A percentile compares a stretch with the other conserved stretches of the same genome.
Conservation (phyloP, 768 basidiomycete genomes). For the Hericium rajendrae region DNA sequence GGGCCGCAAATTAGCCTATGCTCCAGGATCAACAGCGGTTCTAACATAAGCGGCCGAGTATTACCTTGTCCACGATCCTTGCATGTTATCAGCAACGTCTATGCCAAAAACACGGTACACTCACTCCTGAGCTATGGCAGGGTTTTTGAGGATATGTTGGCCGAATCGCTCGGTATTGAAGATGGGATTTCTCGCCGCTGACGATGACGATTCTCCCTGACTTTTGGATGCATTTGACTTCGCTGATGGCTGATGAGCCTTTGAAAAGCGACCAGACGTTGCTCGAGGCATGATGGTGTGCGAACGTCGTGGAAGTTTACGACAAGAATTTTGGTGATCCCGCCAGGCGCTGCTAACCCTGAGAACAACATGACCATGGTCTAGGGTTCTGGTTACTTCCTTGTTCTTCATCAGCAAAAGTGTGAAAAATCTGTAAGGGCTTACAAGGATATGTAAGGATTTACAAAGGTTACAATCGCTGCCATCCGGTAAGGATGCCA, state of each 20-base stretch:
- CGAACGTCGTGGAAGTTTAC: not conserved
- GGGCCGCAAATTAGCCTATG: slow-evolving; percentile 79
- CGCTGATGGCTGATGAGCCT: slow-evolving; percentile 55
- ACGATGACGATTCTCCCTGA: slow-evolving; percentile 26
- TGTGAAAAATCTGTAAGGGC: no score
- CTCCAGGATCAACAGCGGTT: not conserved
- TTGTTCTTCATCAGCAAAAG: no score
- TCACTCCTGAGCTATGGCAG: slow-evolving; percentile 82
- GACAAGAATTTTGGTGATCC: not conserved
- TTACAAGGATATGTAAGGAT: no score
- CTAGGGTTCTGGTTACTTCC: no score
- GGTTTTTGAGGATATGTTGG: slow-evolving; percentile 96
- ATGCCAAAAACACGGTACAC: slow-evolving; percentile 12
- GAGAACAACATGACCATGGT: no score
- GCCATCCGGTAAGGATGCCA: no score
- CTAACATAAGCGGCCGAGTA: not conserved
- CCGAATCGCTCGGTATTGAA: slow-evolving; percentile 95
- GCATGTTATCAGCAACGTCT: slow-evolving; percentile 9
- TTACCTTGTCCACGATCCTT: slow-evolving; percentile 57
- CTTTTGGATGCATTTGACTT: slow-evolving; percentile 41
- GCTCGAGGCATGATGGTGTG: not conserved
- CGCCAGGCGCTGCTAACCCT: no score
- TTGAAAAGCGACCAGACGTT: slow-evolving; percentile 18
- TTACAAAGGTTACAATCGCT: no score
- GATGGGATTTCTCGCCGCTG: slow-evolving; percentile 66